Percentiles rank a stretch among this genome's conserved stretches.
These are phyloP conservation scores for Diaporthe sp. DNA, from an alignment of 2,329 filamentous ascomycete genomes.

Conservation along the genomic window DNA sequence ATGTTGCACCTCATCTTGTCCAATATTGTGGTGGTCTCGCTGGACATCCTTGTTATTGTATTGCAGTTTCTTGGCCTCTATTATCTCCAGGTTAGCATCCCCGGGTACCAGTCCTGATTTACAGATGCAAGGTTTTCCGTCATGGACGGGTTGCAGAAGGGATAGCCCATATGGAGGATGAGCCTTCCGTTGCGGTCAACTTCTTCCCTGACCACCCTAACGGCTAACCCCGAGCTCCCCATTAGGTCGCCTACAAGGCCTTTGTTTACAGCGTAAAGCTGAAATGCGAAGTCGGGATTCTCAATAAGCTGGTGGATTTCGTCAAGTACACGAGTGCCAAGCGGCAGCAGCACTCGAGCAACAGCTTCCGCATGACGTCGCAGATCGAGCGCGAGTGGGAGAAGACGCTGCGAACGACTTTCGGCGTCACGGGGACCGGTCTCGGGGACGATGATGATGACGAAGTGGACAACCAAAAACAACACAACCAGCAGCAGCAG, in stretches of 20 bases:
- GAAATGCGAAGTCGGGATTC: conserved; percentile 54
- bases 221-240: background rate
- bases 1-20: conserved; percentile 64
- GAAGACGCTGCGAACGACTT: conserved; percentile 35
- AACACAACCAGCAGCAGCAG: background rate
- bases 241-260: conserved; percentile 48
- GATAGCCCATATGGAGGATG: background rate
- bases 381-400: conserved; percentile 41
- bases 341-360: background rate
- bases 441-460: background rate
- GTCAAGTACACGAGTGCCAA: conserved; percentile 26
- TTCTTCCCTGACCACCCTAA: background rate
- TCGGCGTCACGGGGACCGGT: conserved; percentile 19
- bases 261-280: conserved; percentile 55
- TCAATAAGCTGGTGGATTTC: conserved; percentile 53
- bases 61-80: conserved; percentile 53
- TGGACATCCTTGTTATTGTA: conserved; percentile 52
- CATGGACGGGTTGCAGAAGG: background rate
- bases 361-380: conserved; percentile 36
- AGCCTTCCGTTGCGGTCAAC: background rate
- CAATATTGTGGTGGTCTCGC: conserved; percentile 57
- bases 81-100: conserved; percentile 49
- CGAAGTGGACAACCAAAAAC: background rate
- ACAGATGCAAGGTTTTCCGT: background rate
- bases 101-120: background rate